Evolutionary conservation across 2,329 filamentous ascomycete species (phyloP).

Genomic region (Coniochaeta sp.): DNA sequence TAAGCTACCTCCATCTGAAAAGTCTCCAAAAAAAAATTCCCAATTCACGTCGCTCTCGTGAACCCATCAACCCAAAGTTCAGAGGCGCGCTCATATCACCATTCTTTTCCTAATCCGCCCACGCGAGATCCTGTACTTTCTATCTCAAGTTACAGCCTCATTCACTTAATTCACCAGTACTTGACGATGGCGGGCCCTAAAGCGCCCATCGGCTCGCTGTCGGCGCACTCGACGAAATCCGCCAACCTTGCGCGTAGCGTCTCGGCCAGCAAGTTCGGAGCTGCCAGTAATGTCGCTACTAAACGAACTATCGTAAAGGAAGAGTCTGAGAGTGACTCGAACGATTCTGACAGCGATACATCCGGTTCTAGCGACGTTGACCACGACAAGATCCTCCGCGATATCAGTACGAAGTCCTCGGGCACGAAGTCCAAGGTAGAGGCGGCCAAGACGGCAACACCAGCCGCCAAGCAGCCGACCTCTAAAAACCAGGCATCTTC

Average conservation of each 20-base stretch:
- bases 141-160: background rate
- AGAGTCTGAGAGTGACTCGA: constrained; percentile 7
- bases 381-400: background rate
- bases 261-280: constrained; percentile 5
- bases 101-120: background rate
- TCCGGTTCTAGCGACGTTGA: background rate
- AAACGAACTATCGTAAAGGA: constrained; percentile 8
- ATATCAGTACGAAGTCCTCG: background rate
- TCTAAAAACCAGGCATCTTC: background rate
- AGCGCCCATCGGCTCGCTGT: constrained; percentile 20
- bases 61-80: background rate
- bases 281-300: background rate
- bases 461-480: background rate
- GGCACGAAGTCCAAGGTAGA: constrained; percentile 1
- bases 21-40: constrained; percentile 7
- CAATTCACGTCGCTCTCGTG: constrained; percentile 12
- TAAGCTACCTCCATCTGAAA: background rate
- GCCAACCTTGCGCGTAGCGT: constrained; percentile 12
- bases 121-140: background rate
- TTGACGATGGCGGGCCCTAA: constrained; percentile 17
- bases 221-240: constrained; percentile 16
- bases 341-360: constrained; percentile 10
- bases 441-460: background rate
- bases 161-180: background rate
- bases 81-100: background rate